A percentile compares a stretch with the other conserved stretches of the same genome.
Evolutionary conservation across 2,329 filamentous ascomycete species (phyloP).

Genomic region (Aspergillaceae sp.): DNA sequence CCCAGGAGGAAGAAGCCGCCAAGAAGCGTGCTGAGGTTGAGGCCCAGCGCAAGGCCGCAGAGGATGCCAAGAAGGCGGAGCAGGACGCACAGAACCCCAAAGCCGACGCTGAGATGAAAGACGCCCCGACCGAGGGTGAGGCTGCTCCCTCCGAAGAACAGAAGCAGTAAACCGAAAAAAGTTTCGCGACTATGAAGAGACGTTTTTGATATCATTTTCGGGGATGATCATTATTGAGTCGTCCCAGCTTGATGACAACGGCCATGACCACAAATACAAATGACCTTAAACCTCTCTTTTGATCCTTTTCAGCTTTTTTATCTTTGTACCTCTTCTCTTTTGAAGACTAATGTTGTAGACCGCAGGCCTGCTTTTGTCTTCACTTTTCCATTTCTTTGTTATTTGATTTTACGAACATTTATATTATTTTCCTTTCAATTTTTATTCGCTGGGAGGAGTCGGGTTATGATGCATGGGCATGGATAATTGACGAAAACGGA

Average conservation of each 20-base stretch:
- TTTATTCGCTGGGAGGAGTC: neutral
- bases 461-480: neutral
- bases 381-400: neutral
- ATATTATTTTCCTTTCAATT: no score
- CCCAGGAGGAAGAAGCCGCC: constrained; percentile 56
- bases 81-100: constrained; percentile 37
- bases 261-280: constrained; percentile 14
- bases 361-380: neutral
- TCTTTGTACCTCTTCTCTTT: no score
- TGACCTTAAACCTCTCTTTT: constrained; percentile 3
- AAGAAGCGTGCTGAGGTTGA: constrained; percentile 60
- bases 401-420: no score
- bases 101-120: constrained; percentile 51
- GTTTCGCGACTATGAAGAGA: neutral
- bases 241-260: constrained; percentile 14
- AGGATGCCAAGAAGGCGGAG: constrained; percentile 50
- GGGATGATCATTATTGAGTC: neutral
- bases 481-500: neutral
- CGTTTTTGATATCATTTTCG: neutral
- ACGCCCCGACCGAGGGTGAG: constrained; percentile 42
- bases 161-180: constrained; percentile 27
- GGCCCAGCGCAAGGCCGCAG: constrained; percentile 68
- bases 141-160: constrained; percentile 27
- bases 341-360: constrained; percentile 3
- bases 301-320: neutral